Percentiles rank a stretch among this genome's conserved stretches.
These are phyloP conservation scores for Garcia nutans DNA, from an alignment of 345 rosid species.

Conservation along the genomic window DNA sequence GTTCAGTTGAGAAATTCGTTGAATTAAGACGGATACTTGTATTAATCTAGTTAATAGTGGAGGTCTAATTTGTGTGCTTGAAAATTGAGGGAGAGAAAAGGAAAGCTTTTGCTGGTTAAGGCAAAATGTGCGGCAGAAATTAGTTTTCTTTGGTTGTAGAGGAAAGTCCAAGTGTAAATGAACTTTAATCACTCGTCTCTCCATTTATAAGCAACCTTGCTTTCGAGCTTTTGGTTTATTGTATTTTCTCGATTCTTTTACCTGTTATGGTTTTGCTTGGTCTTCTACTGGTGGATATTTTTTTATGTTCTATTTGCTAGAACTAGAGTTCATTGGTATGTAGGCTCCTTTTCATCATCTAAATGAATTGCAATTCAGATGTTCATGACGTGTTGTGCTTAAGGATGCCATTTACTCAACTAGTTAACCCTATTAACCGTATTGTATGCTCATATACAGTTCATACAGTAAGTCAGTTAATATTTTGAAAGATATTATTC, in stretches of 20 bases:
- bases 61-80: background rate
- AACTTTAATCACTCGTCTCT: background rate
- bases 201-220: background rate
- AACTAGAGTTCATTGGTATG: background rate
- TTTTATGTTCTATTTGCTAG: background rate
- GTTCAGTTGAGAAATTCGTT: background rate
- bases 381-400: background rate
- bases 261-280: background rate
- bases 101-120: background rate
- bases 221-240: background rate
- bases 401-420: background rate
- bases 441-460: background rate
- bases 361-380: background rate
- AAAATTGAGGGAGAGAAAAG: background rate
- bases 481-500: too few species aligned
- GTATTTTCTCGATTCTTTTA: background rate
- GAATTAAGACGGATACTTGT: background rate
- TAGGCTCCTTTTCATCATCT: background rate
- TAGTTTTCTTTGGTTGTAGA: background rate
- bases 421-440: background rate
- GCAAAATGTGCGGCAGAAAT: background rate
- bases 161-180: background rate
- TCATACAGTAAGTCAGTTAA: background rate
- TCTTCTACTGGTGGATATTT: background rate
- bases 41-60: background rate